Conservation (phyloP, 2,329 filamentous ascomycete genomes). For the Claviceps sp. region DNA sequence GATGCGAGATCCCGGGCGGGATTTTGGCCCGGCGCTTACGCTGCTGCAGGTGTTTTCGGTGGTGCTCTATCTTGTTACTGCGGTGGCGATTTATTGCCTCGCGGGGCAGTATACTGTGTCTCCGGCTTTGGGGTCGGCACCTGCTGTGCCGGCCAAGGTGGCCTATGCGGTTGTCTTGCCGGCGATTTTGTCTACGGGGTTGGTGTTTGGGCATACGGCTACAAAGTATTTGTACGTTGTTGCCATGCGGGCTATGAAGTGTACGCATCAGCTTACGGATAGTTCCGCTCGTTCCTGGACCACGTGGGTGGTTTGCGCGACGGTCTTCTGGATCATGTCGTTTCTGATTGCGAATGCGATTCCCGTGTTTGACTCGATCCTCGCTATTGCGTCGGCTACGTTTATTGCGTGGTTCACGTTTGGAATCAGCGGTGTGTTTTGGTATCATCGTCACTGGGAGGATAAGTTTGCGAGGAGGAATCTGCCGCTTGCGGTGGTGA, state of each 20-base stretch:
- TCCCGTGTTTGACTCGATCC: conserved; percentile 24
- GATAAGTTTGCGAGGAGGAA: conserved; percentile 7
- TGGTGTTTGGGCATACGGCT: conserved; percentile 15
- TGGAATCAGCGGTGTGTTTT: conserved; percentile 22
- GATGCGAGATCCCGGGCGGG: conserved; percentile 18
- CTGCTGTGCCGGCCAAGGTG: conserved; percentile 17
- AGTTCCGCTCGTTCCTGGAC: conserved; percentile 21
- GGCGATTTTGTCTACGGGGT: conserved; percentile 19
- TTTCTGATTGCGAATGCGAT: conserved; percentile 24
- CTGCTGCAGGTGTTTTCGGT: conserved; percentile 21
- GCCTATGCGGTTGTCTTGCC: conserved; percentile 20
- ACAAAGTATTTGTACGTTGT: no score
- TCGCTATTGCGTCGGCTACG: conserved; percentile 22
- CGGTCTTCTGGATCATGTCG: conserved; percentile 20
- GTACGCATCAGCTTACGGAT: conserved; percentile 19
- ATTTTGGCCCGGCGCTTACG: conserved; percentile 19
- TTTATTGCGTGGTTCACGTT: conserved; percentile 24
- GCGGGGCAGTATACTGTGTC: conserved; percentile 19
- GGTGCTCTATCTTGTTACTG: conserved; percentile 19
- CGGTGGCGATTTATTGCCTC: conserved; percentile 19
- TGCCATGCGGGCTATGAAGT: conserved; percentile 9
- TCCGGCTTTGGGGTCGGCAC: conserved; percentile 21
- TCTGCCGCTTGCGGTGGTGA: conserved; percentile 8
- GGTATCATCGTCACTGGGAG: conserved; percentile 24
- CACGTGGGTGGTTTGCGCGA: conserved; percentile 21